Evolutionary conservation across 495 filamentous ascomycete species (phyloP).

Genomic region (Xylaria castorea): DNA sequence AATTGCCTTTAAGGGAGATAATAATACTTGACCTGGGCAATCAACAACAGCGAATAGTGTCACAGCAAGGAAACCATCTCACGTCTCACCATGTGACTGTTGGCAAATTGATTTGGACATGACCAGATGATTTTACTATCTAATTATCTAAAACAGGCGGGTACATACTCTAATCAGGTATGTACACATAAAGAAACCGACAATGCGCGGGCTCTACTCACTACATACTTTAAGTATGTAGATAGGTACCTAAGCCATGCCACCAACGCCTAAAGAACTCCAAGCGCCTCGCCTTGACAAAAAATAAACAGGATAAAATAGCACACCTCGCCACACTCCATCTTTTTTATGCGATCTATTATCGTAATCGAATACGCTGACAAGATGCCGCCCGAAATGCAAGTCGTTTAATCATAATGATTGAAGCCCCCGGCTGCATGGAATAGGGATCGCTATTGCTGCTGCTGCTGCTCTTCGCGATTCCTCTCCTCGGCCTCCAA

Average conservation of each 20-base stretch:
- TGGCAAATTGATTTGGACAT: neutral
- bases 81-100: neutral
- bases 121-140: neutral
- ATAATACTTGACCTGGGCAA: neutral
- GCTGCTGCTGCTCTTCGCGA: neutral
- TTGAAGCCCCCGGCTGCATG: neutral
- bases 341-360: neutral
- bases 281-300: slow-evolving; percentile 12
- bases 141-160: neutral
- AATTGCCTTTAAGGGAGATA: neutral
- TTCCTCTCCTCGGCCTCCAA: slow-evolving; percentile 18
- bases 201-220: neutral
- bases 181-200: neutral
- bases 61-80: neutral
- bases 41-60: neutral
- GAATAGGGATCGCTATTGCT: neutral
- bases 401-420: slow-evolving; percentile 16
- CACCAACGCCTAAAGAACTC: slow-evolving; percentile 13
- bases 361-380: slow-evolving; percentile 4
- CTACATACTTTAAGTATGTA: too few species aligned
- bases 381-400: slow-evolving; percentile 13
- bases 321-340: neutral
- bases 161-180: neutral
- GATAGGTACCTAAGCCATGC: slow-evolving; percentile 13
- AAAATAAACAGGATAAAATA: neutral